Evolutionary conservation across 176 grass and related monocot genomes (phyloP).

Genomic region (Triticum urartu): DNA sequence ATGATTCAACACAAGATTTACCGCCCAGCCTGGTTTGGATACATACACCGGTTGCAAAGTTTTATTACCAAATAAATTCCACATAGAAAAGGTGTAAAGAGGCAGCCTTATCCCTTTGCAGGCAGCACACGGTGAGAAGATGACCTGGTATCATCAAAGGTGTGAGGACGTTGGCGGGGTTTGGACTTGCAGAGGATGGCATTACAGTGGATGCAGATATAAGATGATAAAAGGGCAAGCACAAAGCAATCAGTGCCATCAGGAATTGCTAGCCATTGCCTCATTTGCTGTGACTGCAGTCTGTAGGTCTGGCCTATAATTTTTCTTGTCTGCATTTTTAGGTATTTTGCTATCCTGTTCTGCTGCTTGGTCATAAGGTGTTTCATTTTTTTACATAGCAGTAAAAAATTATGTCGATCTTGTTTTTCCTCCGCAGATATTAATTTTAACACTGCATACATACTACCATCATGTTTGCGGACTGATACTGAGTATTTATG

Average conservation of each 20-base stretch:
- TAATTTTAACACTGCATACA: neutral
- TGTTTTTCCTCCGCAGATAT: neutral
- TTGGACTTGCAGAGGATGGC: neutral
- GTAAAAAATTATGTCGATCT: neutral
- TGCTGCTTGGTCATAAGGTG: neutral
- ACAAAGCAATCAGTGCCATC: neutral
- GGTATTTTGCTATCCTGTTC: neutral
- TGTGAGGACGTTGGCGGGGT: neutral
- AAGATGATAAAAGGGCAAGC: neutral
- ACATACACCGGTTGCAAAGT: neutral
- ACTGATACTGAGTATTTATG: neutral
- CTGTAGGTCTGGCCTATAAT: neutral
- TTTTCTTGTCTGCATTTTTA: neutral
- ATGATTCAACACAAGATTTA: neutral
- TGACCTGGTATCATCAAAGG: neutral
- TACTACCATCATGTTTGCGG: neutral
- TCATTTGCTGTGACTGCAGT: neutral
- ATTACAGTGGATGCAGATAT: neutral
- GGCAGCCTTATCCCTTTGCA: neutral
- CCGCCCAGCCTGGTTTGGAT: neutral
- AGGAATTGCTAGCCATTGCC: neutral
- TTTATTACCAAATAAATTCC: neutral
- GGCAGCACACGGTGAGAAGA: neutral
- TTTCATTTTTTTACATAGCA: neutral
- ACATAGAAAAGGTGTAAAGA: neutral